Conservation (phyloP, 495 filamentous ascomycete genomes). For the Talaromyces nanjingensis region DNA sequence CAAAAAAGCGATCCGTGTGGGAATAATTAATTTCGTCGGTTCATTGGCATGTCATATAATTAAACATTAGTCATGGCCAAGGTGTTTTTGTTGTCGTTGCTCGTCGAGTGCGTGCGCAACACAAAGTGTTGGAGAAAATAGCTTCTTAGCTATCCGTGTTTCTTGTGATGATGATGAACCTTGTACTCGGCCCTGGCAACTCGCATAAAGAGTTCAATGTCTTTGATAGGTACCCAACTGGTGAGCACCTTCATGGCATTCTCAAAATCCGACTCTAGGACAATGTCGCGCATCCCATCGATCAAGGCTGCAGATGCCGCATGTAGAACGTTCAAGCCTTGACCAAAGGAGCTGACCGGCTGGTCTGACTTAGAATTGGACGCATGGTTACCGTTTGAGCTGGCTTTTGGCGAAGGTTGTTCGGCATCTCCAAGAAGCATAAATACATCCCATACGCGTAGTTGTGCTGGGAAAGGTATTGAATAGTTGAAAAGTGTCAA, state of each 20-base stretch:
- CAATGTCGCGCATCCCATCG: conserved; percentile 82
- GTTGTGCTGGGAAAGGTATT: conserved; percentile 90
- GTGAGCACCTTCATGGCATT: conserved; percentile 97
- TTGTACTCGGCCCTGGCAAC: conserved; percentile 92
- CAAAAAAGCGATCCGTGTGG: not conserved
- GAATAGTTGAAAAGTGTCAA: conserved; percentile 96
- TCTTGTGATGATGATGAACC: conserved; percentile 49
- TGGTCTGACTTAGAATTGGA: not conserved
- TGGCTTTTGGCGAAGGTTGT: conserved; percentile 13
- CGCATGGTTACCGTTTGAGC: conserved; percentile 6
- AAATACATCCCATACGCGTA: conserved; percentile 98
- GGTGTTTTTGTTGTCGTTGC: not conserved
- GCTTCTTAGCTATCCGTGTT: conserved; percentile 10
- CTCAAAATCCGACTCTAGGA: conserved; percentile 93
- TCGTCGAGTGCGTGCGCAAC: not conserved
- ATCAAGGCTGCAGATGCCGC: conserved; percentile 87
- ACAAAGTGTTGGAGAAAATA: not conserved
- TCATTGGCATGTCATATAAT: not conserved
- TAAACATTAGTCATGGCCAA: not conserved
- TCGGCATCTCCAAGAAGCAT: conserved; percentile 84
- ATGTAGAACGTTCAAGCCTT: conserved; percentile 81
- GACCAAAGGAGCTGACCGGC: conserved; percentile 40
- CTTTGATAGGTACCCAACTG: conserved; percentile 90
- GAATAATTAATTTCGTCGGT: not conserved
- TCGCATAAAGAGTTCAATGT: conserved; percentile 90